These are phyloP conservation scores for Zasmidium cellare DNA, from an alignment of 2,329 filamentous ascomycete genomes.

Conservation along the genomic window DNA sequence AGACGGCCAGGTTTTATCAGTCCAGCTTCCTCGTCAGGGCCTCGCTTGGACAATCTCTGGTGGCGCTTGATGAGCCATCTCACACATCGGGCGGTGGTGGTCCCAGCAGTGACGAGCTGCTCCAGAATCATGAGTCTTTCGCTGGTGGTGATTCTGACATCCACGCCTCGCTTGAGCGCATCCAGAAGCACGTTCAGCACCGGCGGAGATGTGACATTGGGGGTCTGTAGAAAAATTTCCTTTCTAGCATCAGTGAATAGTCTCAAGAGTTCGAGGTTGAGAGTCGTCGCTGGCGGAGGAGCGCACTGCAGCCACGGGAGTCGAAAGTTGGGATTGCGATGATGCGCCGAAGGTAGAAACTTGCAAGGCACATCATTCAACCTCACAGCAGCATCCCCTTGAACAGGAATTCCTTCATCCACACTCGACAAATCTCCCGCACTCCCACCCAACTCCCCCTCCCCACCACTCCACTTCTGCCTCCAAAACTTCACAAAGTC, in stretches of 20 bases:
- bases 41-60: constrained; percentile 30
- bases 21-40: constrained; percentile 46
- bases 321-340: constrained; percentile 65
- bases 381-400: not conserved
- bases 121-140: constrained; percentile 58
- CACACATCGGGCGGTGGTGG: constrained; percentile 68
- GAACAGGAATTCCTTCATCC: not conserved
- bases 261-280: constrained; percentile 65
- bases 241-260: constrained; percentile 59
- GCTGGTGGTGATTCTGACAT: constrained; percentile 52
- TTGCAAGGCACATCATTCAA: constrained; percentile 52
- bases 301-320: constrained; percentile 54
- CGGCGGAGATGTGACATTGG: constrained; percentile 70
- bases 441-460: constrained; percentile 4
- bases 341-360: constrained; percentile 73
- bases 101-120: constrained; percentile 77
- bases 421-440: not conserved
- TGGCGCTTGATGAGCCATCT: constrained; percentile 60
- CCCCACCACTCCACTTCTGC: constrained; percentile 62
- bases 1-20: constrained; percentile 50
- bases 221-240: constrained; percentile 70
- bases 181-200: constrained; percentile 62
- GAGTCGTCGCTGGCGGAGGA: constrained; percentile 61
- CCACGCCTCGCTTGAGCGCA: constrained; percentile 65
- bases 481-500: constrained; percentile 68